Evolutionary conservation across 352 stramenopile species (phyloP), one percentile per base, ranked within the genome.

Genomic region (Hyaloperonospora brassicae): DNA sequence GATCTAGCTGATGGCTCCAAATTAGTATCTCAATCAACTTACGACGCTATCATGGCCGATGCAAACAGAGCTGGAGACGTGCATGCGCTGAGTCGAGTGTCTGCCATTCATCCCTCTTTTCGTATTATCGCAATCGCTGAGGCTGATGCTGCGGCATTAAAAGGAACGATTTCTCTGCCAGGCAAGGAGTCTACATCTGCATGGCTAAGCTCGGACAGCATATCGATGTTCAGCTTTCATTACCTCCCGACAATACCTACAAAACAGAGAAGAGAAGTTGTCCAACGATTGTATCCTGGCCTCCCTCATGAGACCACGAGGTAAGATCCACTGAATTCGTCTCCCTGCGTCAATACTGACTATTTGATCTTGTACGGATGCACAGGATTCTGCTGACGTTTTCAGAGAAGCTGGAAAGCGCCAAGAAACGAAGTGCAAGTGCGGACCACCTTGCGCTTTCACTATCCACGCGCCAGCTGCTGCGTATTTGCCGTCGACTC

Each of bases 1-100:
- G 71, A 94, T 39, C 64, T 98, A 17, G 87, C 87, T 0, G 88
- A 97, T 64, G 90, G 92, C 1, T 86, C 77, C 2, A 89, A 91
- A 31, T 68, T 97, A 27, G 54, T 91, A 9, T 68, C 66, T 10
- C 61, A 76, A 38, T 17, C 66, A 23, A 86, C 85, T 52, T 88
- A 82, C 45, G 66, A 86, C 47, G 66, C 63, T 41, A 74, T 89
- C 6, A 23, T 44, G 31, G 48, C 42, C 13, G 48, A 59, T 5
- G 45, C 51, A 25, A 47, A 38, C 6, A 55, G 50, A 43, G 59
- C 62, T 11, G 47, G 61, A 9, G 60, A 62, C 22, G 27, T 55
- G 4, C 44, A 24, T 11, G 30, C 40, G 5, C 30, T 75, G 1
- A 31, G 36, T 5, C 65, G 68, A 23, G 66, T 95, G 5, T 68